A percentile compares a stretch with the other conserved stretches of the same genome.
Evolutionary conservation across 2,329 filamentous ascomycete species (phyloP).

Genomic region (Zymoseptoria ardabiliae): DNA sequence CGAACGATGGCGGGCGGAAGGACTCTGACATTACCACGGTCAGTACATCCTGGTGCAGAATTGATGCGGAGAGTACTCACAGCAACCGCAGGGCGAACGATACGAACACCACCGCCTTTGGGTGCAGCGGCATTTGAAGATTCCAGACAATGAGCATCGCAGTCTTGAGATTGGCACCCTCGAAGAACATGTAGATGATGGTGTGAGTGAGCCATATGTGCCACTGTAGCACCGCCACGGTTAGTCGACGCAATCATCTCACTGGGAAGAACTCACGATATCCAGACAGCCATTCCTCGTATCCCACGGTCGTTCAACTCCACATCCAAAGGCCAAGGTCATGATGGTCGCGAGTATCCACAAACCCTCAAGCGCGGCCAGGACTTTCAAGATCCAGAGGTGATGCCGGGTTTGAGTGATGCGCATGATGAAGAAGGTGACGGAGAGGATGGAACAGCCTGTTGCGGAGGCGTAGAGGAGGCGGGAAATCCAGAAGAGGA

Average conservation of each 20-base stretch:
- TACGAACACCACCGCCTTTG: slow-evolving; percentile 19
- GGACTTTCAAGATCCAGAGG: slow-evolving; percentile 11
- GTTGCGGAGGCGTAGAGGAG: slow-evolving; percentile 15
- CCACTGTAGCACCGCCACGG: slow-evolving; percentile 3
- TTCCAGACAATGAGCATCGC: slow-evolving; percentile 21
- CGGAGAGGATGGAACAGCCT: slow-evolving; percentile 19
- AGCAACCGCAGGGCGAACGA: slow-evolving; percentile 22
- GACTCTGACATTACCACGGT: slow-evolving; percentile 2
- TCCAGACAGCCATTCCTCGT: neutral
- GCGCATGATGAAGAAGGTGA: slow-evolving; percentile 21
- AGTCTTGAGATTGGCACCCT: slow-evolving; percentile 15
- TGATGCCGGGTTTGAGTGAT: slow-evolving; percentile 17
- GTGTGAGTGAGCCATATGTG: slow-evolving; percentile 14
- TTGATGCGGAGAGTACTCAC: slow-evolving; percentile 2
- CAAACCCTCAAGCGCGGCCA: slow-evolving; percentile 9
- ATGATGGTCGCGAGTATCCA: slow-evolving; percentile 15
- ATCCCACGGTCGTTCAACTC: slow-evolving; percentile 21
- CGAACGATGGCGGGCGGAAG: slow-evolving; percentile 15
- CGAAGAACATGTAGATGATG: slow-evolving; percentile 15
- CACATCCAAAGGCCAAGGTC: slow-evolving; percentile 18
- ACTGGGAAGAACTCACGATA: neutral
- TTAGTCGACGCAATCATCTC: neutral
- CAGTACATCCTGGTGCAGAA: neutral
- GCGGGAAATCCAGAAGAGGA: slow-evolving; percentile 15
- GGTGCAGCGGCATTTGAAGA: slow-evolving; percentile 19